phyloP scores from a whole-genome alignment of 202 grass and related monocot species.

The Cymbopogon flexuosus region DNA sequence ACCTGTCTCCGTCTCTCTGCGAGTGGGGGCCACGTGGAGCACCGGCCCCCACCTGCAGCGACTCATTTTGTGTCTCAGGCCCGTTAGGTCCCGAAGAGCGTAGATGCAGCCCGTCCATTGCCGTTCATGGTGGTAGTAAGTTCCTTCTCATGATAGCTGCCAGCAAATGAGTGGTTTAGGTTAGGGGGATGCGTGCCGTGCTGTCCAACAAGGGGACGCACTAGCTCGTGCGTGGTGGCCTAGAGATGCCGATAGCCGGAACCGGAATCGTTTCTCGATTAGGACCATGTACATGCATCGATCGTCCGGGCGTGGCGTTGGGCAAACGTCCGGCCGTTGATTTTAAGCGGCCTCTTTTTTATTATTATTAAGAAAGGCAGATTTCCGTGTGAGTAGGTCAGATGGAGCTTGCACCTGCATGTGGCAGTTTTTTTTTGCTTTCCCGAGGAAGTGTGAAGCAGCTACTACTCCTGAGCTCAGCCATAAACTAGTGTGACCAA shows the following conservation, averaged over 20 bases:
- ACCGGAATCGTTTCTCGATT: background rate
- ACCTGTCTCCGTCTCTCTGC: background rate
- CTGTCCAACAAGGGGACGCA: background rate
- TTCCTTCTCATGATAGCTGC: background rate
- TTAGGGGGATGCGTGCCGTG: constrained; percentile 6
- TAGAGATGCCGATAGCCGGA: background rate
- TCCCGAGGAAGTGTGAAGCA: background rate
- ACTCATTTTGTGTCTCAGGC: background rate
- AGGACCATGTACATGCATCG: background rate
- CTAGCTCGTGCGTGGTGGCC: background rate
- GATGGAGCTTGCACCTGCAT: background rate
- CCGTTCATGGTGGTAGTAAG: background rate
- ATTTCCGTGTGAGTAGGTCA: background rate
- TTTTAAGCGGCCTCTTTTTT: background rate
- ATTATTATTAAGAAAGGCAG: background rate
- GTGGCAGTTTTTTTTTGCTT: background rate
- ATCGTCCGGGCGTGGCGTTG: background rate
- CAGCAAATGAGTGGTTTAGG: background rate
- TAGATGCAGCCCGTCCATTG: background rate
- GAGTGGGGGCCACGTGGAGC: background rate
- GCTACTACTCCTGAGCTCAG: background rate
- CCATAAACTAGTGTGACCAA: background rate
- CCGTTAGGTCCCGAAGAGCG: background rate
- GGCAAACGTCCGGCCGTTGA: background rate
- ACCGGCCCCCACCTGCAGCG: background rate